Percentiles rank a stretch among this genome's conserved stretches.
phyloP scores from a whole-genome alignment of 352 stramenopile genomes.

The Phytopythium aichiense region DNA sequence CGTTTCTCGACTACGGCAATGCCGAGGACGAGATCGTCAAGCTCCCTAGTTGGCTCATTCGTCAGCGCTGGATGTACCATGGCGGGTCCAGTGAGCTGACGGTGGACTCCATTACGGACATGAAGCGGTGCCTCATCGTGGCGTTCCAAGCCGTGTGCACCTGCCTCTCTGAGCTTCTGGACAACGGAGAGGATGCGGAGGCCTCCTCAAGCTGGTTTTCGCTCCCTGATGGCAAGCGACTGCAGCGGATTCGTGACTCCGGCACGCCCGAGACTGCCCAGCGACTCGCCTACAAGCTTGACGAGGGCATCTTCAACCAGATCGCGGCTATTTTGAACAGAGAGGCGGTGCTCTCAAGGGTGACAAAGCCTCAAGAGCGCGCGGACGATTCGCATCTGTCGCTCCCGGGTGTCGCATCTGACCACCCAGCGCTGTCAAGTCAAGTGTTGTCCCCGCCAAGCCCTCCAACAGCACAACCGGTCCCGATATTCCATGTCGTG shows the following conservation, averaged over 20 bases:
- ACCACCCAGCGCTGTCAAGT: not conserved
- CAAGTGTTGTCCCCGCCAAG: not conserved
- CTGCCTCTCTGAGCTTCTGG: slow-evolving; percentile 20
- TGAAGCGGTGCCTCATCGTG: slow-evolving; percentile 30
- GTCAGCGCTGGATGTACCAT: slow-evolving; percentile 26
- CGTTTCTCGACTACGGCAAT: slow-evolving; percentile 28
- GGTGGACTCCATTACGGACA: slow-evolving; percentile 30
- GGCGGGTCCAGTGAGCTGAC: slow-evolving; percentile 24
- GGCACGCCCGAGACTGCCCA: slow-evolving; percentile 32
- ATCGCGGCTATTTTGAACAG: slow-evolving; percentile 25
- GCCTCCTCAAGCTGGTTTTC: slow-evolving; percentile 21
- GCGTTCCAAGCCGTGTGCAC: slow-evolving; percentile 33
- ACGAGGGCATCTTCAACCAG: slow-evolving; percentile 21
- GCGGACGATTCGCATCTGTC: slow-evolving; percentile 1
- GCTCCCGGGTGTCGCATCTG: not conserved
- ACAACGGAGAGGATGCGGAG: slow-evolving; percentile 13
- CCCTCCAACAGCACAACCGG: not conserved
- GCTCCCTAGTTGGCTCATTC: slow-evolving; percentile 38
- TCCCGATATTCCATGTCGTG: not conserved
- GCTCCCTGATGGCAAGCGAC: slow-evolving; percentile 23
- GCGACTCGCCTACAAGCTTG: slow-evolving; percentile 26
- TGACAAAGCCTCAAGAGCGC: slow-evolving; percentile 2
- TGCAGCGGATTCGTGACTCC: slow-evolving; percentile 23
- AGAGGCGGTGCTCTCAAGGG: slow-evolving; percentile 22
- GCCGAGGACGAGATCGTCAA: slow-evolving; percentile 28